Percentiles rank a stretch among this genome's conserved stretches.
Evolutionary conservation across 768 basidiomycete species (phyloP).

Genomic region (Dendrothele bispora): DNA sequence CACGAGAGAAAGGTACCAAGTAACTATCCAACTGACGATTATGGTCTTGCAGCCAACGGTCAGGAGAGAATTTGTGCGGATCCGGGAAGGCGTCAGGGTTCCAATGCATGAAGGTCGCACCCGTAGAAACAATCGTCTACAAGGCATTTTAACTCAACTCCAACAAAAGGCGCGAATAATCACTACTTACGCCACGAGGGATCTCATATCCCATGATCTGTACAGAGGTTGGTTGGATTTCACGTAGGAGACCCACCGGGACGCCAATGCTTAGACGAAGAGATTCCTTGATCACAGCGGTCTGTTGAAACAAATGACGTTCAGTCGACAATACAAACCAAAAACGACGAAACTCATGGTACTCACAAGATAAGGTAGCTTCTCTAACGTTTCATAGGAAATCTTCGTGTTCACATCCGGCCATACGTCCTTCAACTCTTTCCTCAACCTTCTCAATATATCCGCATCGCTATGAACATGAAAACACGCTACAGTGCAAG

Average conservation of each 20-base stretch:
- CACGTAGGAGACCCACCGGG: slow-evolving; percentile 36
- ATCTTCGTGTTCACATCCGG: slow-evolving; percentile 27
- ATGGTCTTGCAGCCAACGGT: slow-evolving; percentile 40
- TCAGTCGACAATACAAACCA: too few species aligned
- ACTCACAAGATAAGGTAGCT: slow-evolving; percentile 36
- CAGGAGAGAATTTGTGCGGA: slow-evolving; percentile 37
- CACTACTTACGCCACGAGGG: slow-evolving; percentile 36
- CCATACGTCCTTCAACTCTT: slow-evolving; percentile 33
- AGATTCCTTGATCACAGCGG: slow-evolving; percentile 48
- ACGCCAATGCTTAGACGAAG: slow-evolving; percentile 41
- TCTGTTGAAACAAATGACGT: slow-evolving; percentile 30
- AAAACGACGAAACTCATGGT: not conserved
- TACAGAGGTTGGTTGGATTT: slow-evolving; percentile 33
- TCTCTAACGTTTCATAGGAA: slow-evolving; percentile 30
- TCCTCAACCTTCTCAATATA: slow-evolving; percentile 17
- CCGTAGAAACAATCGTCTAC: slow-evolving; percentile 43
- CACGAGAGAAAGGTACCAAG: slow-evolving; percentile 44
- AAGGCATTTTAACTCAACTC: not conserved
- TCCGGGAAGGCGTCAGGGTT: slow-evolving; percentile 40
- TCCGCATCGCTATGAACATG: slow-evolving; percentile 22
- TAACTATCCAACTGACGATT: slow-evolving; percentile 38
- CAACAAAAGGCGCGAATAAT: not conserved
- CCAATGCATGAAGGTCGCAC: slow-evolving; percentile 37
- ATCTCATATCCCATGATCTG: slow-evolving; percentile 33
- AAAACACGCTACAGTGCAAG: slow-evolving; percentile 24